Evolutionary conservation across 139 green algal species (phyloP), one percentile per base, ranked within the genome.

Genomic region (Micractinium sp.): DNA sequence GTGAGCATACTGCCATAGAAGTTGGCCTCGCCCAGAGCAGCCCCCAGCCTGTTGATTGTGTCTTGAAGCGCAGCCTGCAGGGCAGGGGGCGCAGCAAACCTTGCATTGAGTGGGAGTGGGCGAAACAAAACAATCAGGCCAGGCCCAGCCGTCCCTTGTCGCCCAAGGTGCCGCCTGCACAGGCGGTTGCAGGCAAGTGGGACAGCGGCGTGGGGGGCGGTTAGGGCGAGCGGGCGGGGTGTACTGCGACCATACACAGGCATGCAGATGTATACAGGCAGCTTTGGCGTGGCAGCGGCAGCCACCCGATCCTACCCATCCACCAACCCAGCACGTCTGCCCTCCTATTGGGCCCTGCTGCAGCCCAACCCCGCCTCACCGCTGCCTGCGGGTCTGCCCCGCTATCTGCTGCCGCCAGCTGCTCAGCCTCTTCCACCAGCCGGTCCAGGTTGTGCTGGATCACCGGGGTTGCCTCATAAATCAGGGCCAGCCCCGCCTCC

Each of bases 361-460:
- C 71, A 22, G 3, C 71, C 15, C 71, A 1, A 77, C 31, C 71
- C 31, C 71, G 29, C 31, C 71, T 77, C 71, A 77, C 71, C 71
- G 74, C 74, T 29, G 33, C 74, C 74, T 81, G 74, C 29, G 33
- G 31, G 31, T 77, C 71, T 27, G 35, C 31, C 31, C 71, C 71
- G 20, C 31, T 36, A 39, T 82, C 38, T 22, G 41, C 77, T 5
- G 63, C 82, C 27, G 61, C 61, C 81, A 77, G 22, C 29, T 38
- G 12, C 29, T 41, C n/a, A 0, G 38, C 83, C 15, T 36, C 60
- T 66, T 66, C 67, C 67, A 87, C 38, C 67, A 87, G 15, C 1
- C 25, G 18, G 7, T 29, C 67, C 38, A 87, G 71, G 67, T 87
- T 79, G 38, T 87, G 66, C 67, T 87, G 66, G 66, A 87, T 66